phyloP scores from a whole-genome alignment of 306 rosid species.

The Styphnolobium japonicum region DNA sequence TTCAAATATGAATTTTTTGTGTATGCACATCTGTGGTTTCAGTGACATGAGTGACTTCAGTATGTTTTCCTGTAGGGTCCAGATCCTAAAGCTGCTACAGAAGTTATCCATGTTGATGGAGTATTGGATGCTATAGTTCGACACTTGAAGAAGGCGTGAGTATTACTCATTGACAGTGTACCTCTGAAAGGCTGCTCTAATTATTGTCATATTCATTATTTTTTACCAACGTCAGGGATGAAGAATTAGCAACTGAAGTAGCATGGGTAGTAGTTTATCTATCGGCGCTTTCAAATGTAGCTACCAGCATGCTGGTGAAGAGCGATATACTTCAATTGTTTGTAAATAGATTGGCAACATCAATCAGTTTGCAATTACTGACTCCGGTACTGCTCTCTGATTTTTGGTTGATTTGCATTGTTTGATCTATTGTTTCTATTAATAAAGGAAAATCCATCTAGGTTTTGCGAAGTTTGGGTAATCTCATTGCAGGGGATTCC shows the following conservation, averaged over 20 bases:
- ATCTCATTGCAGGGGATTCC: conserved; percentile 88
- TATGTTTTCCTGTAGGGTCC: conserved; percentile 69
- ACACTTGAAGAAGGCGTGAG: conserved; percentile 90
- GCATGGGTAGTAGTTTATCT: conserved; percentile 97
- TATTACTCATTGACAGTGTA: conserved; percentile 12
- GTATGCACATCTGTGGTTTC: neutral
- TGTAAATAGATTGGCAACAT: conserved; percentile 69
- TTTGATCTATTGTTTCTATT: conserved; percentile 20
- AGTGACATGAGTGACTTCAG: neutral
- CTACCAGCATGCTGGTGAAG: conserved; percentile 72
- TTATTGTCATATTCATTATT: conserved; percentile 15
- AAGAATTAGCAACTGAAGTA: conserved; percentile 90
- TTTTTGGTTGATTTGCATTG: neutral
- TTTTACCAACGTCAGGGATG: conserved; percentile 64
- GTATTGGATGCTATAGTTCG: conserved; percentile 75
- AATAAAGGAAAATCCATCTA: conserved; percentile 40
- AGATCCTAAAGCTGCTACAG: conserved; percentile 78
- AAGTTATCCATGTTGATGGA: conserved; percentile 81
- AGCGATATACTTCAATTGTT: conserved; percentile 77
- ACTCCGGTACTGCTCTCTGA: conserved; percentile 66
- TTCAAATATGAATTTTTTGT: conserved; percentile 7
- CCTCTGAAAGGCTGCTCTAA: conserved; percentile 18
- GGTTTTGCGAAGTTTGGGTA: conserved; percentile 92
- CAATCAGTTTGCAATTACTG: conserved; percentile 75
- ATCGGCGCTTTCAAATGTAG: conserved; percentile 87